A percentile compares a stretch with the other conserved stretches of the same genome.
These are phyloP conservation scores for Xylona heveae DNA, from an alignment of 495 filamentous ascomycete genomes.

Conservation along the genomic window DNA sequence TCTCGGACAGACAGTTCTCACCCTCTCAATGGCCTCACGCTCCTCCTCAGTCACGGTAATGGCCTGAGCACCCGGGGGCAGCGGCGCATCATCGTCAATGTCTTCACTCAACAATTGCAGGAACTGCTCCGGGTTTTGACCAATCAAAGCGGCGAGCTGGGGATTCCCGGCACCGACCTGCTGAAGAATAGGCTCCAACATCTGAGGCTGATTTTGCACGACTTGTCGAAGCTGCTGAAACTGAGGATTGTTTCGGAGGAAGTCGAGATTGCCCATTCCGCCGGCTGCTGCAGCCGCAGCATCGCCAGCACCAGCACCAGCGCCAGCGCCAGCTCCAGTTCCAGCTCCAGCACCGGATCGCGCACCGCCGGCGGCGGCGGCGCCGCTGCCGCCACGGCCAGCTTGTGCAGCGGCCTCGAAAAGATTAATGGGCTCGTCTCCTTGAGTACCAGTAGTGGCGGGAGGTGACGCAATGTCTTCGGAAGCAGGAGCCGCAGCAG, in stretches of 20 bases:
- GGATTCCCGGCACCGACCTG: conserved; percentile 93
- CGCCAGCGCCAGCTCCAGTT: conserved; percentile 8
- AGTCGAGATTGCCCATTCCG: conserved; percentile 63
- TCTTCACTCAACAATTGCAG: conserved; percentile 72
- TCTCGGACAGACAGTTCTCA: too few species aligned
- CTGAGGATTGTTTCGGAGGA: conserved; percentile 86
- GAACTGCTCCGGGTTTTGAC: conserved; percentile 79
- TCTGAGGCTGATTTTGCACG: conserved; percentile 89
- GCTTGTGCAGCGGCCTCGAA: conserved; percentile 83
- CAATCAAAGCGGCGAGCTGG: conserved; percentile 77
- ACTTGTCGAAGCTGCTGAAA: conserved; percentile 95
- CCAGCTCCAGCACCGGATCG: conserved; percentile 9
- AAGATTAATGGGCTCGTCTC: conserved; percentile 58
- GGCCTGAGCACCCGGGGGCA: conserved; percentile 74
- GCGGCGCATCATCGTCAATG: conserved; percentile 39
- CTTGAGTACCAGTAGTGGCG: conserved; percentile 13
- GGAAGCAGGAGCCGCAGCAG: conserved; percentile 19
- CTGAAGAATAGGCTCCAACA: conserved; percentile 94
- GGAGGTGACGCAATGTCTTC: conserved; percentile 17
- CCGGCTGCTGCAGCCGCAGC: conserved; percentile 32
- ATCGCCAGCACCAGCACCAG: conserved; percentile 17
- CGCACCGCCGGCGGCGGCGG: conserved; percentile 20
- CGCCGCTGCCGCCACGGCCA: conserved; percentile 32
- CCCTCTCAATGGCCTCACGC: conserved; percentile 86
- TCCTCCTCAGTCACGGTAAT: conserved; percentile 91